Conservation (phyloP, 345 rosid species). For the Melaleuca quinquenervia region DNA sequence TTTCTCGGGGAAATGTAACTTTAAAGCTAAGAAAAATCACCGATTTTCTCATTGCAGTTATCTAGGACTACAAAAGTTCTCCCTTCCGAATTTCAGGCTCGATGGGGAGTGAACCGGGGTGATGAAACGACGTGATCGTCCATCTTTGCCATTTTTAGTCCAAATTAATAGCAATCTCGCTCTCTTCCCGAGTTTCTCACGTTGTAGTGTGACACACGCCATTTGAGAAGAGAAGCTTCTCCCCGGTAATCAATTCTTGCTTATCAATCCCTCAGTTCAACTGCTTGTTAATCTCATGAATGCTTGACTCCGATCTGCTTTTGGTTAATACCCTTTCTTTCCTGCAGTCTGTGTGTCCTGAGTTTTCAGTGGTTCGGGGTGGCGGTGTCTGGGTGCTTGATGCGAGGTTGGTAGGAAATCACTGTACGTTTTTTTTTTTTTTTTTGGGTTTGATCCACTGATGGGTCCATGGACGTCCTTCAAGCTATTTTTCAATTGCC, state of each 20-base stretch:
- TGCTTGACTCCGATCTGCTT: not conserved
- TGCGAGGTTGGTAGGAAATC: not conserved
- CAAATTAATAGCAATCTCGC: not conserved
- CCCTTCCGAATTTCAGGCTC: not conserved
- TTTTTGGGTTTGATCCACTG: no score
- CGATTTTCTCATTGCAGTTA: not conserved
- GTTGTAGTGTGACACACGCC: not conserved
- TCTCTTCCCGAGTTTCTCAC: not conserved
- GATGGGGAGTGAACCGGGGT: not conserved
- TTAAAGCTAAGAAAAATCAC: no score
- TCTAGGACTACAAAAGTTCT: not conserved
- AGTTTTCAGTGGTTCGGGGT: not conserved
- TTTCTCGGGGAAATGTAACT: no score
- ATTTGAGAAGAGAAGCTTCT: not conserved
- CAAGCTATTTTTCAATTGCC: not conserved
- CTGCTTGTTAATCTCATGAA: not conserved
- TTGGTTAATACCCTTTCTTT: not conserved
- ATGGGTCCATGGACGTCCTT: no score
- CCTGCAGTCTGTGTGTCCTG: not conserved
- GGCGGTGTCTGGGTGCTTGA: not conserved
- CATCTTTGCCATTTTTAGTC: not conserved
- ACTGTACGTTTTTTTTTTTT: not conserved
- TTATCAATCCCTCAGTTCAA: not conserved
- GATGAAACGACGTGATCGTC: not conserved
- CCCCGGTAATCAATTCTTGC: not conserved